Percentiles rank a stretch among this genome's conserved stretches.
Evolutionary conservation across 176 grass and related monocot species (phyloP).

Genomic region (Bromus sterilis): DNA sequence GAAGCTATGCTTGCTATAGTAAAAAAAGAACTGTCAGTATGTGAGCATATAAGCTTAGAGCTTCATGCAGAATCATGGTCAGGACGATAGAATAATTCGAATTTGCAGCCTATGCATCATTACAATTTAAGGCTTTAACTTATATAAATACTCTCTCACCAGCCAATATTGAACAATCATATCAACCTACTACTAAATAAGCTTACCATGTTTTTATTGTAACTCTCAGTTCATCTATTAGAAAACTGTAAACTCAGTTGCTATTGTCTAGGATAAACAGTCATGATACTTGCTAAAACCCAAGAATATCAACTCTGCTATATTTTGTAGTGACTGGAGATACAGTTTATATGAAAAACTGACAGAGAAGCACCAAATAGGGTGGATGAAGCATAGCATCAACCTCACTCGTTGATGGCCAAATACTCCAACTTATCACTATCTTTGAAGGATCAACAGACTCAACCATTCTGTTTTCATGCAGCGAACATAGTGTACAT

Average conservation of each 20-base stretch:
- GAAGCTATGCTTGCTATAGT: background rate
- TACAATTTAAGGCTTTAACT: background rate
- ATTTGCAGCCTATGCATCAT: background rate
- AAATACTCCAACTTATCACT: constrained; percentile 35
- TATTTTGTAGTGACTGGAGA: background rate
- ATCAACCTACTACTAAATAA: constrained; percentile 1
- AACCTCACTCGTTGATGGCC: constrained; percentile 42
- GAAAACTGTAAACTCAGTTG: background rate
- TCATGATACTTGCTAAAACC: background rate
- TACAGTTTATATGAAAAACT: background rate
- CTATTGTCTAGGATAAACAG: background rate
- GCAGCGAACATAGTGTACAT: constrained; percentile 22
- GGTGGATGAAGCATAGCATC: constrained; percentile 5
- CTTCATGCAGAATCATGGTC: background rate
- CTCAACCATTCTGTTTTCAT: background rate
- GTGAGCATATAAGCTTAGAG: background rate
- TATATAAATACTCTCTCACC: background rate
- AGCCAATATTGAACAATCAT: constrained; percentile 3
- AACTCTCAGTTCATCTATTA: background rate
- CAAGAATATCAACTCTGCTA: background rate
- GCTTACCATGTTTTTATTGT: background rate
- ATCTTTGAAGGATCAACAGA: constrained; percentile 14
- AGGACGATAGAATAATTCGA: background rate
- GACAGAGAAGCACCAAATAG: background rate
- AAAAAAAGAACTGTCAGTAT: background rate